Evolutionary conservation across 345 rosid species (phyloP), one percentile per base, ranked within the genome.

Genomic region (Trapa incisa): DNA sequence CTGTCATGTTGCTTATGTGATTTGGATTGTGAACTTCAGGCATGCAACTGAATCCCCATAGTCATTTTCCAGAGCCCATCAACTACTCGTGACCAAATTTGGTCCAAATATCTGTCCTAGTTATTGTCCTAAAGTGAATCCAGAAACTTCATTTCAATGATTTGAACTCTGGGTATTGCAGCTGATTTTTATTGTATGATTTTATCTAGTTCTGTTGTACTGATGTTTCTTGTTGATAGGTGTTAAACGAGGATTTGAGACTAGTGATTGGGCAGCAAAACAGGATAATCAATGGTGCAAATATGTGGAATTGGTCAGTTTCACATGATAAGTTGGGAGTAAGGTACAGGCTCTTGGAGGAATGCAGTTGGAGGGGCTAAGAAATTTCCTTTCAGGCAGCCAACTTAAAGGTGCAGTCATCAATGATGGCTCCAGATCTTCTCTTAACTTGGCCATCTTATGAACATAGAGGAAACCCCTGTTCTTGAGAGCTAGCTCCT

Each of bases 311-410:
- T 70, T 81, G 71, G 71, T 97, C 99, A 0, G 99, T 94, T 66
- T 70, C 88, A 8, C 88, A 94, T n/a, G 99, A 94, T 64, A 94
- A 94, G 79, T 84, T 94, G 6, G 99, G 97, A 74, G 96, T 94
- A 69, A 84, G 99, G 67, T 94, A 94, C 76, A 85, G 97, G 78
- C 58, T 80, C 29, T 48, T 91, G 99, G 99, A 87, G 99, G 69
- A 81, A 84, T 13, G 91, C 88, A 0, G 81, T 87, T 65, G 92
- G 72, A 53, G 97, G 97, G 47, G 84, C 73, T 56, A 83, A 83
- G 74, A 85, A 77, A 69, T 72, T 83, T 69, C 95, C 99, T 6
- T 91, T 83, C 80, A 73, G 75, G 67, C 68, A 76, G 62, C 81
- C 66, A 4, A 60, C 38, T 50, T 67, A 42, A 72, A 45, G 67